Evolutionary conservation across 1,139 yeast species (phyloP), one percentile per base, ranked within the genome.

Genomic region (Saccharomyces hybrid): DNA sequence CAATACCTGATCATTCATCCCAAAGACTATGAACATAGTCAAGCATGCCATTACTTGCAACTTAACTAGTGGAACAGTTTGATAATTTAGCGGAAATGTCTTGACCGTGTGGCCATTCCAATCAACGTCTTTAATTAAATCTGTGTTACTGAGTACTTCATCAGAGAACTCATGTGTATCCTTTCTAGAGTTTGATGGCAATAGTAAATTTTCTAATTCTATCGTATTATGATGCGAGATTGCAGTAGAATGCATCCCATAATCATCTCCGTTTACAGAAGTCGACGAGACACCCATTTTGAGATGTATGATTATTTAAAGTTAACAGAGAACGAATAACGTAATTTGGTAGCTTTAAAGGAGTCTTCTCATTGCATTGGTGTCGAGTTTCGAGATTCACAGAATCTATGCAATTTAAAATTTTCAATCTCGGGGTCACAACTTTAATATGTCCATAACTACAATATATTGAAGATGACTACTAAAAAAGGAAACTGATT

Each of bases 1-100:
- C 0, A 66, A 61, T 5, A 64, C 56, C 49, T 69, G 71, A 49
- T 69, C 71, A 51, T 65, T 69, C 44, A 69, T 51, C 1, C 72
- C 72, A 53, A 68, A 65, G 2, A 67, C 66, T 4, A 61, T 46
- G 49, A 69, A 69, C 59, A 67, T 59, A 5, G 62, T 26, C 11
- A 66, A 53, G 51, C 68, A 60, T 11, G 68, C 57, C 3, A 59
- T 51, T 7, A 67, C 57, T 51, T 68, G 71, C 47, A 56, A 56
- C 49, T 58, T 61, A 1, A 68, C 69, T 11, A 66, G 20, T 1
- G 62, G 59, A 8, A 61, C 61, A 44, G 51, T 58, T 32, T 58
- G 59, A 47, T 66, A 65, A 54, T 68, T 62, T 32, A 65, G 51
- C 0, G 69, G 68, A 50, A 62, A 68, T 11, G 64, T 44, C 32